Evolutionary conservation across 2,329 filamentous ascomycete species (phyloP).

Genomic region (Mycosphaerella sp.): DNA sequence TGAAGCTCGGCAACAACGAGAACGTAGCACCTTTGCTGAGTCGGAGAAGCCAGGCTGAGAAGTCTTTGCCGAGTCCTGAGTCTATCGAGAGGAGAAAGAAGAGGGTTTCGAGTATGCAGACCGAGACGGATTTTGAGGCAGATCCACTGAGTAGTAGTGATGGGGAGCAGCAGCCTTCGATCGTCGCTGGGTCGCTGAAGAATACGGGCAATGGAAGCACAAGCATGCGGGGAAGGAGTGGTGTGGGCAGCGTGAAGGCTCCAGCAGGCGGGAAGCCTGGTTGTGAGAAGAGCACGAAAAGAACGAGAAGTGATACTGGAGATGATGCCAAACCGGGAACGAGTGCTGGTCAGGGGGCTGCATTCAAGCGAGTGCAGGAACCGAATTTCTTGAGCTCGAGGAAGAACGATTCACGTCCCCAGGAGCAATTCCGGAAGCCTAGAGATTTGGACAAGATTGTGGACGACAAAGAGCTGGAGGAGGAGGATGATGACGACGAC

Average conservation of each 20-base stretch:
- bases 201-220: background rate
- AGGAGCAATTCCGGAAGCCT: background rate
- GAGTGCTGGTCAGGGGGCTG: background rate
- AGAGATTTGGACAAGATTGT: background rate
- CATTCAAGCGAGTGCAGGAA: background rate
- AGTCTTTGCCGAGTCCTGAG: constrained; percentile 4
- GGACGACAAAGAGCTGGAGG: background rate
- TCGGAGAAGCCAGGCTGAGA: background rate
- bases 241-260: background rate
- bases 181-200: background rate
- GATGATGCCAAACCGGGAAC: background rate
- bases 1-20: constrained; percentile 1
- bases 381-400: background rate
- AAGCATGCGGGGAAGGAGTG: background rate
- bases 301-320: background rate
- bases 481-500: background rate
- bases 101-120: background rate
- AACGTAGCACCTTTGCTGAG: background rate
- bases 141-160: constrained; percentile 8
- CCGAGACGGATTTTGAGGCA: background rate
- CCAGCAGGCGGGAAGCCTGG: background rate
- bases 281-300: background rate
- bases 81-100: background rate
- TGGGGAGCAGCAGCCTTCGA: background rate
- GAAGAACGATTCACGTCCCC: background rate